These are phyloP conservation scores for Tolypocladium paradoxum DNA, from an alignment of 2,329 filamentous ascomycete genomes.

Conservation along the genomic window DNA sequence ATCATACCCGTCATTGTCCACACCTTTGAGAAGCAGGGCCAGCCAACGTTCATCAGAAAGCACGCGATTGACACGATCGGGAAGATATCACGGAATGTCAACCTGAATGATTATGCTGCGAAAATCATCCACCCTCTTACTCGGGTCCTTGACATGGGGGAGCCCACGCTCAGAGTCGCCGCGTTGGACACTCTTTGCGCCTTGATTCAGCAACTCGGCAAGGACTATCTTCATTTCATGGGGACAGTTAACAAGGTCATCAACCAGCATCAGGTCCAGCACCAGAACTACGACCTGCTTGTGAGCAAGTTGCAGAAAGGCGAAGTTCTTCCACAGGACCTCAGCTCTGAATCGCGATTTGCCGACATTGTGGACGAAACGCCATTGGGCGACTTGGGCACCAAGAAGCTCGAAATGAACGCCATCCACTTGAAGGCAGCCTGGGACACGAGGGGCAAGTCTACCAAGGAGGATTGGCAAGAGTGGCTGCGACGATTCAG, in stretches of 20 bases:
- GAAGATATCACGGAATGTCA: constrained; percentile 89
- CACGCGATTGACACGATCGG: constrained; percentile 90
- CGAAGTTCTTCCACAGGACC: constrained; percentile 86
- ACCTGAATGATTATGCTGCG: constrained; percentile 91
- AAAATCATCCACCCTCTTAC: constrained; percentile 93
- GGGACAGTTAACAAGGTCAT: constrained; percentile 86
- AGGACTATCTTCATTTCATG: constrained; percentile 91
- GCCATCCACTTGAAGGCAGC: constrained; percentile 94
- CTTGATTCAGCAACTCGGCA: constrained; percentile 88
- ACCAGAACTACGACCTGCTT: constrained; percentile 85
- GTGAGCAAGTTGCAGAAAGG: constrained; percentile 90
- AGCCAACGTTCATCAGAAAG: constrained; percentile 70
- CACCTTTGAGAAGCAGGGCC: constrained; percentile 81
- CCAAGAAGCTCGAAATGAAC: constrained; percentile 94
- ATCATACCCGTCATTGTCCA: constrained; percentile 93
- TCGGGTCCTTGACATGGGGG: constrained; percentile 64
- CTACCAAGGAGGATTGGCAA: constrained; percentile 97
- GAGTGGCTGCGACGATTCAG: constrained; percentile 98
- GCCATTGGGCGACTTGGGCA: constrained; percentile 70
- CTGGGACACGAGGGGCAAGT: constrained; percentile 95
- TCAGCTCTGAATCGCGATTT: constrained; percentile 78
- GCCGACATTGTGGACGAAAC: constrained; percentile 69
- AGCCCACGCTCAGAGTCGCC: constrained; percentile 63
- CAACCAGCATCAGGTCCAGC: constrained; percentile 67
- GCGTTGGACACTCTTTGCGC: constrained; percentile 92